These are phyloP conservation scores for Haplosporangium sp. DNA, from an alignment of 371 early-diverging fungal genomes.

Conservation along the genomic window DNA sequence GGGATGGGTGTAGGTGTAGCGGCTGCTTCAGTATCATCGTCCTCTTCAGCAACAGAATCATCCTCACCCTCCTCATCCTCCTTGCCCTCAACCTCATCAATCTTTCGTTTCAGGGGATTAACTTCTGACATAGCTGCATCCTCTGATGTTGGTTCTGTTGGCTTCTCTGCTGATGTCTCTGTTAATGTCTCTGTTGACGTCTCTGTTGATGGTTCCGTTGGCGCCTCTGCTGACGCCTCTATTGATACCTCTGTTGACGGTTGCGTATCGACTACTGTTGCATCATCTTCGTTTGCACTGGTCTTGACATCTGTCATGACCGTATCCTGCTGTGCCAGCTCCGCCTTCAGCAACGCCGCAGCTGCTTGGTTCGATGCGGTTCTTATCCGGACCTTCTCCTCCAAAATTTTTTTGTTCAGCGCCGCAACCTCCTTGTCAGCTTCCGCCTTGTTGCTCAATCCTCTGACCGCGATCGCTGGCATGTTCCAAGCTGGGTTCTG, in stretches of 20 bases:
- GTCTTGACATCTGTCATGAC: slow-evolving; percentile 1
- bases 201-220: neutral
- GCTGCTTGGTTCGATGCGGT: slow-evolving; percentile 57
- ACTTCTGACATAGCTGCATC: slow-evolving; percentile 40
- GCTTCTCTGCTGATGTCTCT: neutral
- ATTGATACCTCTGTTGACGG: neutral
- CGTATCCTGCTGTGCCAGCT: slow-evolving; percentile 38
- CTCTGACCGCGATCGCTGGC: slow-evolving; percentile 50
- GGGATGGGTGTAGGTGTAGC: slow-evolving; percentile 66
- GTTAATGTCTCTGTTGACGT: slow-evolving; percentile 7
- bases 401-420: slow-evolving; percentile 51
- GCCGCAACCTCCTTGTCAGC: slow-evolving; percentile 54
- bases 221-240: neutral
- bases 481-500: slow-evolving; percentile 36
- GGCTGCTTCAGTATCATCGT: slow-evolving; percentile 57
- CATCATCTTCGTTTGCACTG: slow-evolving; percentile 2
- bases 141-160: slow-evolving; percentile 10
- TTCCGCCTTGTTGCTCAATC: slow-evolving; percentile 55
- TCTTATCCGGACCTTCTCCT: slow-evolving; percentile 48
- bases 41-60: slow-evolving; percentile 51
- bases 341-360: slow-evolving; percentile 66
- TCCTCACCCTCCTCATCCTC: slow-evolving; percentile 50
- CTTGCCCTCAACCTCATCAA: slow-evolving; percentile 50
- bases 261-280: neutral
- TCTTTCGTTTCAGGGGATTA: slow-evolving; percentile 43